These are phyloP conservation scores for Torulaspora pretoriensis DNA, from an alignment of 1,139 yeast genomes.

Conservation along the genomic window DNA sequence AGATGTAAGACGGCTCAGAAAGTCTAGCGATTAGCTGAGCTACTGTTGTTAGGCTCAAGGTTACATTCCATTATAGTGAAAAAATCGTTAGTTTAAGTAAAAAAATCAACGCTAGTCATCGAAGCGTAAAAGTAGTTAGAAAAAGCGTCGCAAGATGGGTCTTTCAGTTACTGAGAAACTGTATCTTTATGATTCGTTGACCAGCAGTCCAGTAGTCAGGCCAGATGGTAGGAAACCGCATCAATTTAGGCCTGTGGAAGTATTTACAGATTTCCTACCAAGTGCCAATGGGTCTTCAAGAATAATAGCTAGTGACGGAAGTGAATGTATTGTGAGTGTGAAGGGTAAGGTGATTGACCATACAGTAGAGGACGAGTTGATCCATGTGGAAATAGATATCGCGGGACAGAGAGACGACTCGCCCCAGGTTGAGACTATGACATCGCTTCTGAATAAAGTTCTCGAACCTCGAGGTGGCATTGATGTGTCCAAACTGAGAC, in stretches of 20 bases:
- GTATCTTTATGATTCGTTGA: conserved; percentile 69
- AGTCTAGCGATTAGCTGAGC: not conserved
- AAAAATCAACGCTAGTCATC: conserved; percentile 1
- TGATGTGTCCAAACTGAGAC: conserved; percentile 46
- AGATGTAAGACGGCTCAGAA: not conserved
- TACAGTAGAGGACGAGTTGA: conserved; percentile 41
- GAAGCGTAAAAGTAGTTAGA: not conserved
- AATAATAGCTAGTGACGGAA: conserved; percentile 79
- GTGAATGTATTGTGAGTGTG: conserved; percentile 87
- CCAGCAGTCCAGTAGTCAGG: conserved; percentile 58
- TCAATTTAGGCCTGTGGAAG: conserved; percentile 84
- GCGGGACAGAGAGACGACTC: conserved; percentile 70
- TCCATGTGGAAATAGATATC: conserved; percentile 75
- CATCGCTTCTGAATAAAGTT: conserved; percentile 45
- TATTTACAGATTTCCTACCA: conserved; percentile 74
- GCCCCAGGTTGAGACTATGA: conserved; percentile 53
- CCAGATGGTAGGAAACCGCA: conserved; percentile 74
- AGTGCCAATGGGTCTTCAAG: conserved; percentile 90
- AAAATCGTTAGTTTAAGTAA: not conserved
- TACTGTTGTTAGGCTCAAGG: not conserved
- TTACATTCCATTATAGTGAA: not conserved
- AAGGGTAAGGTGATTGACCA: conserved; percentile 76
- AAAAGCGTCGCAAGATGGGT: conserved; percentile 42
- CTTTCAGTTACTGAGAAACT: conserved; percentile 85
- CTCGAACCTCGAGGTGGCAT: conserved; percentile 32